These are phyloP conservation scores for Coemansia reversa DNA, from an alignment of 192 early-diverging fungal species.

Conservation along the genomic window DNA sequence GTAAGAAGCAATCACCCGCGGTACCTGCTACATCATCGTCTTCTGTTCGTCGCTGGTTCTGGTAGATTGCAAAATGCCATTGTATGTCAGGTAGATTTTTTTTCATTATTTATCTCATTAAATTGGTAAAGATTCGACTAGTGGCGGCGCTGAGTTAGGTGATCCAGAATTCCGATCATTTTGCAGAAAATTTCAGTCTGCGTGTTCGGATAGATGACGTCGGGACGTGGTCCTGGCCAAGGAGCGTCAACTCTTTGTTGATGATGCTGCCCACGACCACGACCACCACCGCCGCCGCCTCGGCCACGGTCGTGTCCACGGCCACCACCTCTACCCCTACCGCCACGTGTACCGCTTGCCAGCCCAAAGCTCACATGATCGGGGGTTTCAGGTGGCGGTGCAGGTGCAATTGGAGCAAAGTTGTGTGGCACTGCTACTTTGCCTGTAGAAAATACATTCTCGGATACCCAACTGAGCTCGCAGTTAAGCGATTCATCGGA, in stretches of 20 bases:
- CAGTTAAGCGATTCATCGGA: constrained; percentile 54
- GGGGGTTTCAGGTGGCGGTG: constrained; percentile 41
- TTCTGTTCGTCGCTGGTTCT: constrained; percentile 47
- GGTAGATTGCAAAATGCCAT: constrained; percentile 13
- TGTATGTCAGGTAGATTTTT: neutral
- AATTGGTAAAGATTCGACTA: neutral
- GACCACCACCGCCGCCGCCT: constrained; percentile 5
- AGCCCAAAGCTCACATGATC: constrained; percentile 39
- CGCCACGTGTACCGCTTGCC: constrained; percentile 15
- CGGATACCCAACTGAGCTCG: constrained; percentile 66
- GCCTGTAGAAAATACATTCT: constrained; percentile 58
- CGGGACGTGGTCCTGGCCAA: constrained; percentile 24
- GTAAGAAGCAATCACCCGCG: constrained; percentile 1
- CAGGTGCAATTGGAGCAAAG: constrained; percentile 73
- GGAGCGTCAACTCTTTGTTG: constrained; percentile 1
- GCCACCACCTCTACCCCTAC: constrained; percentile 13
- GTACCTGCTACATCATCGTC: neutral
- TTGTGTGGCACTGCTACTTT: constrained; percentile 70
- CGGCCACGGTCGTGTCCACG: constrained; percentile 10
- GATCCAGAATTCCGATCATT: constrained; percentile 61
- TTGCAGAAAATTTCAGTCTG: constrained; percentile 80
- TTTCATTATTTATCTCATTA: neutral
- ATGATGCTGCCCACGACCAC: neutral
- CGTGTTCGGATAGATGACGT: constrained; percentile 67
- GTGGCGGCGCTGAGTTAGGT: constrained; percentile 33